These are phyloP conservation scores for Cytospora piceae DNA, from an alignment of 2,329 filamentous ascomycete species.

Conservation along the genomic window DNA sequence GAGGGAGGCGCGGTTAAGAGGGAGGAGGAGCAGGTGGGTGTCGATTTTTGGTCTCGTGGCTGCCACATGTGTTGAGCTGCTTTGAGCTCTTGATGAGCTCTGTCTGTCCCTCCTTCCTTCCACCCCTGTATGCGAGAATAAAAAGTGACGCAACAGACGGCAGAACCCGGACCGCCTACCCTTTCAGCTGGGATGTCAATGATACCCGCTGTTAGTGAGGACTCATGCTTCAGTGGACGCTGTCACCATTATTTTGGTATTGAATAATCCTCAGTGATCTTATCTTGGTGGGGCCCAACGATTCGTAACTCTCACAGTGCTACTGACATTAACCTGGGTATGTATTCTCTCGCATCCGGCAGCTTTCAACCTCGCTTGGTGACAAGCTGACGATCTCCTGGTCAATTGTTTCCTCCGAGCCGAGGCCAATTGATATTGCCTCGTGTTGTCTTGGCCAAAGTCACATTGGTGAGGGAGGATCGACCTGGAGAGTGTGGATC, in stretches of 20 bases:
- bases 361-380: neutral
- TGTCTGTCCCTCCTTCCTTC: neutral
- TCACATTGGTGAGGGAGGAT: slow-evolving; percentile 14
- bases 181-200: rapidly evolving
- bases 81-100: slow-evolving; percentile 11
- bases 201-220: neutral
- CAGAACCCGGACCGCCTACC: slow-evolving; percentile 28
- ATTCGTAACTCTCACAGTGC: too few species aligned
- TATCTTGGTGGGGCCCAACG: neutral
- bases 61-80: slow-evolving; percentile 15
- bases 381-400: neutral
- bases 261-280: neutral
- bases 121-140: neutral
- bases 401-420: slow-evolving; percentile 2
- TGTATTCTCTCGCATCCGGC: neutral
- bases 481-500: slow-evolving; percentile 12
- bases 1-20: neutral
- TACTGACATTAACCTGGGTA: too few species aligned
- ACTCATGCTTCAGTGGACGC: rapidly evolving
- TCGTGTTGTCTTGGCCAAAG: neutral
- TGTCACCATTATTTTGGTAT: neutral
- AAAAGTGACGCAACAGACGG: slow-evolving; percentile 27
- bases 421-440: slow-evolving; percentile 15
- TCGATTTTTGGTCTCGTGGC: slow-evolving; percentile 22
- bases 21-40: neutral